These are phyloP conservation scores for Cucumis hystrix DNA, from an alignment of 306 rosid species.

Conservation along the genomic window DNA sequence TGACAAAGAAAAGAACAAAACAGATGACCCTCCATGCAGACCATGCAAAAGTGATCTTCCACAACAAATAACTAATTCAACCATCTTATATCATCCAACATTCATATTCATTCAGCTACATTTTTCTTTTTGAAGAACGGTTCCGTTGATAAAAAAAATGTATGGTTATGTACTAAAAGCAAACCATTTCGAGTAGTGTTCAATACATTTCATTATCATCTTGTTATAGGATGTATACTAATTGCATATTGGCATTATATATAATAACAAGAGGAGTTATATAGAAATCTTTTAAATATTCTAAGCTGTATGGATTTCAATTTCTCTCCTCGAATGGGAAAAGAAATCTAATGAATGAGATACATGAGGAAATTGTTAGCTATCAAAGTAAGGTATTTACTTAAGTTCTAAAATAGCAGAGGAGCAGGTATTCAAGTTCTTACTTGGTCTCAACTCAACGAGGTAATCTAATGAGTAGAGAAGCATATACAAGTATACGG, in stretches of 20 bases:
- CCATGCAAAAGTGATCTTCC: not conserved
- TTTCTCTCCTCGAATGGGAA: not conserved
- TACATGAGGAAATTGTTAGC: not conserved
- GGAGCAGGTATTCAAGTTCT: not conserved
- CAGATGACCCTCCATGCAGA: not conserved
- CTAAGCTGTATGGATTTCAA: not conserved
- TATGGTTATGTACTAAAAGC: no score
- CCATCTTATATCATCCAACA: not conserved
- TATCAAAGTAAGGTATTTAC: not conserved
- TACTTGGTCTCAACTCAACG: not conserved
- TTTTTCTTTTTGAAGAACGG: no score
- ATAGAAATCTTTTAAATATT: not conserved
- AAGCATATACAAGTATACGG: not conserved
- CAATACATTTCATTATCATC: not conserved
- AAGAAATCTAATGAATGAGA: not conserved
- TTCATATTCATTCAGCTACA: not conserved
- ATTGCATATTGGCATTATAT: not conserved
- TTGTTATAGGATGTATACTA: not conserved
- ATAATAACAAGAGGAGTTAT: not conserved
- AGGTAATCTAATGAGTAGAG: not conserved
- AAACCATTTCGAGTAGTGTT: not conserved
- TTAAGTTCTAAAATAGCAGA: not conserved
- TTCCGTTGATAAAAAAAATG: no score
- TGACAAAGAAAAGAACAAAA: not conserved
- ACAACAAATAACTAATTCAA: not conserved